Percentiles rank a stretch among this genome's conserved stretches.
phyloP scores from a whole-genome alignment of 1,139 yeast genomes.

The Yueomyces sp. region DNA sequence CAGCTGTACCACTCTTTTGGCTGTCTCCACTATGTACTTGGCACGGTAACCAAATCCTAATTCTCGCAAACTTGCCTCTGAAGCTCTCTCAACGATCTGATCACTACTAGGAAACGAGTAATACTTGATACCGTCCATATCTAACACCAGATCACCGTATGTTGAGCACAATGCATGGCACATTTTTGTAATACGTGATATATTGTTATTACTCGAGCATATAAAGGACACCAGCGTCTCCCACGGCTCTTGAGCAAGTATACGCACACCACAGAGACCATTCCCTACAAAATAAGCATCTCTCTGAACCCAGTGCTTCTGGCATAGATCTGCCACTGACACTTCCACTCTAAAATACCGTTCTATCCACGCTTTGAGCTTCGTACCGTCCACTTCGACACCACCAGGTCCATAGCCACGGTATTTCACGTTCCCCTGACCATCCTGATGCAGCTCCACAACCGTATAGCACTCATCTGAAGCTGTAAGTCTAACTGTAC shows the following conservation, averaged over 20 bases:
- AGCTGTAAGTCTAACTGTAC: constrained; percentile 13
- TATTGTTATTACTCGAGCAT: constrained; percentile 92
- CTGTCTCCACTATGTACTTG: constrained; percentile 72
- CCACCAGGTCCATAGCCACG: constrained; percentile 6
- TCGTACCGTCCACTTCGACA: constrained; percentile 3
- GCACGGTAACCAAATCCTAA: constrained; percentile 85
- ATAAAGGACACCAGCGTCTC: constrained; percentile 83
- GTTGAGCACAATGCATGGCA: constrained; percentile 65
- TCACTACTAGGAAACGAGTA: constrained; percentile 68
- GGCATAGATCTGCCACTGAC: constrained; percentile 36
- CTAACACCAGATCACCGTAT: constrained; percentile 54
- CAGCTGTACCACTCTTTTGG: constrained; percentile 32
- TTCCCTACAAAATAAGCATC: constrained; percentile 38
- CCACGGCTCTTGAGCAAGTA: constrained; percentile 92
- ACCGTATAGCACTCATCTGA: constrained; percentile 12
- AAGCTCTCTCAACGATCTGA: constrained; percentile 28
- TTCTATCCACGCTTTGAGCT: constrained; percentile 19
- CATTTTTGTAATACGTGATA: constrained; percentile 87
- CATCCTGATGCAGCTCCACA: constrained; percentile 27
- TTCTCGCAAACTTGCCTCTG: constrained; percentile 34
- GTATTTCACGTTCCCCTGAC: constrained; percentile 9
- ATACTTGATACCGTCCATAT: constrained; percentile 43
- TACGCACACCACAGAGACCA: constrained; percentile 52
- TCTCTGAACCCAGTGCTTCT: constrained; percentile 45
- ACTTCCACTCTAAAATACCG: constrained; percentile 65